Conservation (phyloP, 2,329 filamentous ascomycete genomes). For the Verticillium zaregamsianum region DNA sequence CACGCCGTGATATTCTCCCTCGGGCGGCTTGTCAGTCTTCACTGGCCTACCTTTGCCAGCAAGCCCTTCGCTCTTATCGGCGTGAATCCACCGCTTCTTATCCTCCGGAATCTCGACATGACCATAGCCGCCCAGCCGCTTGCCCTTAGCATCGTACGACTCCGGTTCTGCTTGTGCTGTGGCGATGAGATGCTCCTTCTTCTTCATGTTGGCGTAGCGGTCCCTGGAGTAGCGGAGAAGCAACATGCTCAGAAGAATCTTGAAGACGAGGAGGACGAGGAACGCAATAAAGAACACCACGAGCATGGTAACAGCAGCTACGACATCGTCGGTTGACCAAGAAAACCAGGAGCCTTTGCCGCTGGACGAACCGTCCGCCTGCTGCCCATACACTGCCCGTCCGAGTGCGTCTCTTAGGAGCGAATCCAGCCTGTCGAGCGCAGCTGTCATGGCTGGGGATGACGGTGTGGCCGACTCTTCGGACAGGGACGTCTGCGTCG, state of each 20-base stretch:
- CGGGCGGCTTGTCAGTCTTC: constrained; percentile 40
- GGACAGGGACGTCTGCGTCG: constrained; percentile 60
- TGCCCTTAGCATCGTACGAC: constrained; percentile 65
- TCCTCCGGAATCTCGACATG: constrained; percentile 88
- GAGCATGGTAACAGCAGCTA: constrained; percentile 76
- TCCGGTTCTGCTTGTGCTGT: constrained; percentile 44
- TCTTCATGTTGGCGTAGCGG: constrained; percentile 78
- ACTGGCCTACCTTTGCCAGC: constrained; percentile 44
- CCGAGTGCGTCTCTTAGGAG: constrained; percentile 75
- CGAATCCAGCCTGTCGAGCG: constrained; percentile 73
- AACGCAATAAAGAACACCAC: constrained; percentile 83
- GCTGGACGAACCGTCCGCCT: constrained; percentile 32
- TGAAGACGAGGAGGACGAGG: constrained; percentile 77
- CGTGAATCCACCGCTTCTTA: constrained; percentile 79
- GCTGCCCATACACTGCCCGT: constrained; percentile 63
- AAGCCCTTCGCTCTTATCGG: constrained; percentile 72
- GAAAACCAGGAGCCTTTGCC: constrained; percentile 39
- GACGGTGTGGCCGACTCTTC: constrained; percentile 59
- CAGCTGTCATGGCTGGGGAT: constrained; percentile 72
- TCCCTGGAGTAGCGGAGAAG: constrained; percentile 75
- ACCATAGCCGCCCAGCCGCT: constrained; percentile 75
- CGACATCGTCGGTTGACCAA: constrained; percentile 67
- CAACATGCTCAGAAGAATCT: constrained; percentile 83
- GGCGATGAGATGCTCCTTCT: constrained; percentile 52
- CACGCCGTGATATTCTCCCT: constrained; percentile 57